These are phyloP conservation scores for Rhizoclosmatium globosum DNA, from an alignment of 192 early-diverging fungal genomes.

Conservation along the genomic window DNA sequence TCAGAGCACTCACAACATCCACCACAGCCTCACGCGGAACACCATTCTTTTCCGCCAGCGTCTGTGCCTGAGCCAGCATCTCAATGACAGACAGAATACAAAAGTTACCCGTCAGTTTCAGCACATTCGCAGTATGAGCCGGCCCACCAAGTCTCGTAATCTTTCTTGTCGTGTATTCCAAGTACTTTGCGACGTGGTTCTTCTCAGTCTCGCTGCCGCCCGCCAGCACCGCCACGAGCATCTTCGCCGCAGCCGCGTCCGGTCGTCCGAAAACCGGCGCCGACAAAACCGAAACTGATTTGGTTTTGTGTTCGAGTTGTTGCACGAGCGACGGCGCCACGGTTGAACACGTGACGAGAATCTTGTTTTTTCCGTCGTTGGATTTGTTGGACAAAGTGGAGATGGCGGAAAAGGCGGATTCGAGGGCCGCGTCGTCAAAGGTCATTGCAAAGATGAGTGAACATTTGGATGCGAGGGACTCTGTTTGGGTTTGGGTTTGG, in stretches of 20 bases:
- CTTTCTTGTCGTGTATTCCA: constrained; percentile 15
- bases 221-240: constrained; percentile 28
- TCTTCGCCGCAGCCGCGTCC: constrained; percentile 41
- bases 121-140: constrained; percentile 18
- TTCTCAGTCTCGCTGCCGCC: constrained; percentile 18
- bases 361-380: background rate
- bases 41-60: constrained; percentile 48
- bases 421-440: constrained; percentile 44
- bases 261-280: constrained; percentile 52
- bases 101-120: constrained; percentile 46
- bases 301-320: constrained; percentile 2
- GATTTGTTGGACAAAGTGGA: background rate
- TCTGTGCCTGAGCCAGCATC: constrained; percentile 44
- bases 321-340: constrained; percentile 21
- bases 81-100: constrained; percentile 39
- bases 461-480: background rate
- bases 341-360: constrained; percentile 18
- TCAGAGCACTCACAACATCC: constrained; percentile 39
- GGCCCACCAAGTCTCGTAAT: background rate
- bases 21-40: constrained; percentile 31
- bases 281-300: constrained; percentile 16
- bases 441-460: constrained; percentile 25
- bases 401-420: constrained; percentile 6
- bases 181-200: constrained; percentile 12
- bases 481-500: background rate